A percentile compares a stretch with the other conserved stretches of the same genome.
These are phyloP conservation scores for Cyclotella cryptica DNA, from an alignment of 108 stramenopile species.

Conservation along the genomic window DNA sequence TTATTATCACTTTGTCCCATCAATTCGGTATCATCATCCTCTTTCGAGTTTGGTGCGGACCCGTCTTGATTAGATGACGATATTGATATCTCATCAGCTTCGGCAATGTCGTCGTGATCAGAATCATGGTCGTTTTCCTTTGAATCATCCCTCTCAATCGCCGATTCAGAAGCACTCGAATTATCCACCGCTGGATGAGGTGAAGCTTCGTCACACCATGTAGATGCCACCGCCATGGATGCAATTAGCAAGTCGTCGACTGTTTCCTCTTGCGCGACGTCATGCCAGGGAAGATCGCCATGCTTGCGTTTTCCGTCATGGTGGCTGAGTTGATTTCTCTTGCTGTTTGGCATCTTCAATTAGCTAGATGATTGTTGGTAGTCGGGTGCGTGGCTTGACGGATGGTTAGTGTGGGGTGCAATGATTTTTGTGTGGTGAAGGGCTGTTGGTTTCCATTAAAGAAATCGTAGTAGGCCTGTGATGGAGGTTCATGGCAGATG, in stretches of 20 bases:
- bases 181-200: slow-evolving; percentile 13
- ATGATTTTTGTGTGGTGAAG: too few species aligned
- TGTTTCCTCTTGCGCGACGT: slow-evolving; percentile 24
- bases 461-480: too few species aligned
- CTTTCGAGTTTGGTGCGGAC: background rate
- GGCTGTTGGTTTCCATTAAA: too few species aligned
- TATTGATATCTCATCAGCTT: slow-evolving; percentile 19
- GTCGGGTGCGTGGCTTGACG: too few species aligned
- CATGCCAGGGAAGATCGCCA: slow-evolving; percentile 7
- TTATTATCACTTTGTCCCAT: background rate
- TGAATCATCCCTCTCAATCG: background rate
- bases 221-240: slow-evolving; percentile 47
- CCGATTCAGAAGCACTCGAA: background rate
- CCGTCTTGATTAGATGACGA: background rate
- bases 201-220: slow-evolving; percentile 40
- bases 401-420: too few species aligned
- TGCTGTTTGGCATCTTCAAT: too few species aligned
- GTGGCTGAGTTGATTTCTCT: background rate
- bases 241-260: slow-evolving; percentile 75
- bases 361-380: too few species aligned
- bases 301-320: slow-evolving; percentile 25
- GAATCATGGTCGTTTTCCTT: slow-evolving; percentile 20
- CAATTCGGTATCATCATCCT: background rate
- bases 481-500: too few species aligned
- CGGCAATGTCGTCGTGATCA: slow-evolving; percentile 14